phyloP scores from a whole-genome alignment of 2,329 filamentous ascomycete species.

The Xylaria sp. region DNA sequence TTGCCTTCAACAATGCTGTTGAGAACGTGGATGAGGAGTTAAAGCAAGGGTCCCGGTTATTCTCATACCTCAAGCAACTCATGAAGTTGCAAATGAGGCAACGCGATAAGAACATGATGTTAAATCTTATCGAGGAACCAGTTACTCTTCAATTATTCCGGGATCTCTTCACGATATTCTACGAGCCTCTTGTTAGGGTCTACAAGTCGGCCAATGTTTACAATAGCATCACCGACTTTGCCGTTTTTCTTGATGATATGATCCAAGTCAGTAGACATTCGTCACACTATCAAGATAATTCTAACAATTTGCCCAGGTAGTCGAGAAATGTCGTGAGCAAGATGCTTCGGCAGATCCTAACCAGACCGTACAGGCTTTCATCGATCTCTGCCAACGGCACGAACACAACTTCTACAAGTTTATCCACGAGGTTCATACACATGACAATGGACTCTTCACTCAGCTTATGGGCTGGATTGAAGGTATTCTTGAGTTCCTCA shows the following conservation, averaged over 20 bases:
- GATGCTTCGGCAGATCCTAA: constrained; percentile 96
- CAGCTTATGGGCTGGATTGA: constrained; percentile 98
- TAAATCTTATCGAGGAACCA: constrained; percentile 91
- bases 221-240: constrained; percentile 95
- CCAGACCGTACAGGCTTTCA: constrained; percentile 97
- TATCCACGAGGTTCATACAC: constrained; percentile 94
- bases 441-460: constrained; percentile 95
- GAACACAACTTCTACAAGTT: constrained; percentile 99
- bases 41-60: constrained; percentile 86
- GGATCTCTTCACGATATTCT: constrained; percentile 98
- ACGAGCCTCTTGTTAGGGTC: constrained; percentile 93
- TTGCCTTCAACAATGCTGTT: constrained; percentile 93
- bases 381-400: constrained; percentile 92
- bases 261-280: constrained; percentile 66
- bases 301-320: constrained; percentile 52
- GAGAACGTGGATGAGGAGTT: constrained; percentile 90
- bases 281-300: neutral
- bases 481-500: constrained; percentile 89
- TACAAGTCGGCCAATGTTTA: constrained; percentile 99
- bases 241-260: constrained; percentile 89
- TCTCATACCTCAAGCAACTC: constrained; percentile 92
- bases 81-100: constrained; percentile 90
- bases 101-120: constrained; percentile 96
- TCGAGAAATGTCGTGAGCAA: constrained; percentile 68
- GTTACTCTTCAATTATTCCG: constrained; percentile 96